phyloP scores from a whole-genome alignment of 164 flowering plant species.

The Stephania yunnanensis region DNA sequence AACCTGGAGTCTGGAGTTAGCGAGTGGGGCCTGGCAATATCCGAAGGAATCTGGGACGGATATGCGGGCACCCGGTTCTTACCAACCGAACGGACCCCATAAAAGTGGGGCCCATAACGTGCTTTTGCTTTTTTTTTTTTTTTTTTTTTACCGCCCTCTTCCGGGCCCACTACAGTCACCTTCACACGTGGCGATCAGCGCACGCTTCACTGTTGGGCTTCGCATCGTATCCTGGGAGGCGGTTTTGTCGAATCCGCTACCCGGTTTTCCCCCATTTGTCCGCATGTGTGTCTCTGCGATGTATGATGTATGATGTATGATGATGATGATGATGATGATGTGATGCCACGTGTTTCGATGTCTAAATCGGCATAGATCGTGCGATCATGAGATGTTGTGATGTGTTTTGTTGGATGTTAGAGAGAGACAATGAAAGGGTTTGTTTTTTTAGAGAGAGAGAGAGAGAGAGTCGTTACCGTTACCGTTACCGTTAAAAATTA shows the following conservation, averaged over 20 bases:
- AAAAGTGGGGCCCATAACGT: conserved; percentile 6
- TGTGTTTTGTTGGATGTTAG: background rate
- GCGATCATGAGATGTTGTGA: background rate
- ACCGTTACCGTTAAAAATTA: background rate
- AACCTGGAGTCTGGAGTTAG: background rate
- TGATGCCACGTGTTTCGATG: background rate
- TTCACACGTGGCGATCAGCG: conserved; percentile 6
- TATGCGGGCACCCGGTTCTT: background rate
- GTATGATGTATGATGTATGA: background rate
- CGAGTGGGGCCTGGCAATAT: background rate
- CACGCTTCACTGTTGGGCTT: background rate
- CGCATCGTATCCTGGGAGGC: background rate
- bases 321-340: too few relatives aligned
- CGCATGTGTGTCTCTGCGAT: background rate
- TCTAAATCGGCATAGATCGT: background rate
- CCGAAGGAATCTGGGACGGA: background rate
- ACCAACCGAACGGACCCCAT: background rate
- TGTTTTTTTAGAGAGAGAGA: too few relatives aligned
- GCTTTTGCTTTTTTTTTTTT: conserved; percentile 1
- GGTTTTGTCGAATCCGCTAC: background rate
- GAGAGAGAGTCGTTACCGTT: too few relatives aligned
- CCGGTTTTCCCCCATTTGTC: background rate
- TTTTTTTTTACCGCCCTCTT: background rate
- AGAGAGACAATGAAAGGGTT: background rate
- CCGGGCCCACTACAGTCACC: too few relatives aligned